Evolutionary conservation across 805 yeast species (phyloP).

Genomic region (Wickerhamomyces alni): DNA sequence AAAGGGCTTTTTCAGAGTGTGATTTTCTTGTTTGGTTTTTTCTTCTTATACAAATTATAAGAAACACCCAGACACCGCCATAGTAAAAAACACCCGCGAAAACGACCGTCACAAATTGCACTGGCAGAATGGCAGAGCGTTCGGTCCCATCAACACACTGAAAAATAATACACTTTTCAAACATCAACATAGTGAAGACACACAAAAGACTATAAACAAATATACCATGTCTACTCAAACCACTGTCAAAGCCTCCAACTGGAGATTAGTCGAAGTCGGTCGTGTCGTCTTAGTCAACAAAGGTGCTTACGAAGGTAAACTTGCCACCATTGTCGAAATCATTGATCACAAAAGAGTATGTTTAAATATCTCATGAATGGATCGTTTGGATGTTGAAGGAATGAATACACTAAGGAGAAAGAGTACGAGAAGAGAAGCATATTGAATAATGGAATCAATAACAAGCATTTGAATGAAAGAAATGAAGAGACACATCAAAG

Average conservation of each 20-base stretch:
- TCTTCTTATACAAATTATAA: not conserved
- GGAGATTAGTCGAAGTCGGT: slow-evolving; percentile 99
- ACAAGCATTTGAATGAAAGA: too few species aligned
- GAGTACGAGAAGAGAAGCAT: not conserved
- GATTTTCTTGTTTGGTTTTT: not conserved
- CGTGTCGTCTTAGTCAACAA: slow-evolving; percentile 93
- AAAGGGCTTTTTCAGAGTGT: too few species aligned
- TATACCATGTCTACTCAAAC: slow-evolving; percentile 51
- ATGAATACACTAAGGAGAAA: not conserved
- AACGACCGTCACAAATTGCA: slow-evolving; percentile 2
- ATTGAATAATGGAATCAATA: too few species aligned
- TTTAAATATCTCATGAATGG: slow-evolving; percentile 19
- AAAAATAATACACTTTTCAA: slow-evolving; percentile 7
- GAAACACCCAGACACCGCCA: not conserved
- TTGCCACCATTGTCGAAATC: slow-evolving; percentile 97
- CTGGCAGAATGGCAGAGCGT: slow-evolving; percentile 5
- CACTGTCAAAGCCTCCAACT: slow-evolving; percentile 92
- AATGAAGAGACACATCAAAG: too few species aligned
- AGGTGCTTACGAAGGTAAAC: slow-evolving; percentile 67
- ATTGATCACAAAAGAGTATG: slow-evolving; percentile 98
- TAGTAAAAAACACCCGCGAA: not conserved
- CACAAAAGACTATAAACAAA: slow-evolving; percentile 2
- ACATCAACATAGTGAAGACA: slow-evolving; percentile 1
- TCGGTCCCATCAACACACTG: not conserved
- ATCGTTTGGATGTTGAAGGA: not conserved